Evolutionary conservation across 78 protist genomes (phyloP), one percentile per base, ranked within the genome.

Genomic region (Emiliania huxleyi): DNA sequence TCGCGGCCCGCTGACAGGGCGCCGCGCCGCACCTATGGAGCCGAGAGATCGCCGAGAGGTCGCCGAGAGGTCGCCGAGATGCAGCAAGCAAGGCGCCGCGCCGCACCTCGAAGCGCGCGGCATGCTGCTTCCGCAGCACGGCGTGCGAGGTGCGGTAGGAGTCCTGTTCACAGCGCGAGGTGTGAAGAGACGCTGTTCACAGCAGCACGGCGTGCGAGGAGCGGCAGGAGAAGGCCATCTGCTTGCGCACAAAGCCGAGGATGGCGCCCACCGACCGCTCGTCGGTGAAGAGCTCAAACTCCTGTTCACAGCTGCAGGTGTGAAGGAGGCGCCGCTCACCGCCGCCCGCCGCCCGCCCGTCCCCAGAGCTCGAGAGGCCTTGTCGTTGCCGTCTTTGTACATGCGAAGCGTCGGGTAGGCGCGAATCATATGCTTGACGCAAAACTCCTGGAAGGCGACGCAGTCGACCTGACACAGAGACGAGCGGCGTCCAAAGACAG

Each of bases 331-430:
- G n/a, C n/a, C n/a, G n/a, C n/a, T n/a, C n/a, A n/a, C n/a, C n/a
- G n/a, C n/a, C n/a, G n/a, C n/a, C n/a, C n/a, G n/a, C n/a, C n/a
- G n/a, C n/a, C n/a, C n/a, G n/a, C n/a, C n/a, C n/a, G n/a, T n/a
- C n/a, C n/a, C n/a, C n/a, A n/a, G n/a, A n/a, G n/a, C n/a, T n/a
- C n/a, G n/a, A n/a, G n/a, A n/a, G n/a, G n/a, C n/a, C n/a, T n/a
- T n/a, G 75, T 62, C 75, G 23, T 15, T 19, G 8, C 11, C 85
- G 38, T 81, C 89, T 21, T 44, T 44, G 89, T 81, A 81, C 89
- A 81, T 44, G 19, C 38, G 55, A 37, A 81, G 56, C 89, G 89
- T 81, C 48, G 89, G 89, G 89, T 42, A 81, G 35, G 89, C 89
- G 55, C 89, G 89, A 38, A 81, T 81, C 40, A 22, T 3, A 23